Evolutionary conservation across 164 flowering plant species (phyloP), one percentile per base, ranked within the genome.

Genomic region (Sextonia rubra): DNA sequence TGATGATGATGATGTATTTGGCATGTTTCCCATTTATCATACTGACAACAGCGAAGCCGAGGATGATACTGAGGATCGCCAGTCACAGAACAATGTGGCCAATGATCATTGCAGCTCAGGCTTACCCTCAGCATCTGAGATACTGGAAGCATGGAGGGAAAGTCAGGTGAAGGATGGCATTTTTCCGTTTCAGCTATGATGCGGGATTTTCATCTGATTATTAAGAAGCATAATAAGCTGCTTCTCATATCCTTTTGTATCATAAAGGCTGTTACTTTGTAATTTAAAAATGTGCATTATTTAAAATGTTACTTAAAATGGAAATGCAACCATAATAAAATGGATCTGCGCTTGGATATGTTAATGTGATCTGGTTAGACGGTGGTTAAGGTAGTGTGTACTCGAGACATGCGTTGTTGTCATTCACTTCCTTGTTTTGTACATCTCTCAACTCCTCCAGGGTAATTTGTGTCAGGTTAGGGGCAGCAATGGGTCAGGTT

Each of bases 101-200:
- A 37, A 9, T 7, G 11, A 37, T 37, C 1, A 37, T 37, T 0
- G 44, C 44, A 37, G 44, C 44, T 37, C 44, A 37, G 65, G 77
- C n/a, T 44, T 74, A 69, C 94, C 93, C 8, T 83, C 95, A 2
- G 95, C 92, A 24, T 7, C 76, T 73, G 90, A 88, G 71, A 90
- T 90, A 68, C 80, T 92, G 37, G 77, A 86, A 66, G 69, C 78
- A 15, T 90, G 98, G 98, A 83, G 85, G 70, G 80, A 84, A 71
- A 83, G 79, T 73, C 80, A 90, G 73, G 75, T 72, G 23, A 78
- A 73, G 58, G 88, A 88, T 74, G 87, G 83, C 37, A 72, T 77
- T 18, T 63, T 37, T 17, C 79, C 79, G 17, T 73, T 77, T 69
- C 77, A 74, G 52, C 60, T 60, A 23, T 68, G 69, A 47, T 37